Evolutionary conservation across 345 rosid species (phyloP), one percentile per base, ranked within the genome.

Genomic region (Laguncularia racemosa): DNA sequence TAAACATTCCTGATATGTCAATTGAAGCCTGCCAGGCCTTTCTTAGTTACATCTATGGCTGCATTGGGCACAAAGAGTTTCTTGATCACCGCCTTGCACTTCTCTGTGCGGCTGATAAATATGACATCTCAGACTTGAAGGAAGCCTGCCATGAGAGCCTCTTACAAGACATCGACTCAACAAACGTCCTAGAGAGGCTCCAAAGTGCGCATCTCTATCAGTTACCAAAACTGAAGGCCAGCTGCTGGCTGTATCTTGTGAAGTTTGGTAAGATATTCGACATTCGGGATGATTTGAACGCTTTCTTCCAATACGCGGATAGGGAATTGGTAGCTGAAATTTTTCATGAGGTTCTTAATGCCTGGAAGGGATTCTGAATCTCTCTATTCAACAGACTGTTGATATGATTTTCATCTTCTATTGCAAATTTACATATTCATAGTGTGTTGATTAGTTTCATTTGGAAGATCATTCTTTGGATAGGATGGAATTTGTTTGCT

Each of bases 231-330:
- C 78, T 92, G 68, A 92, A 87, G 81, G 59, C 64, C 52, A 68
- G 88, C 74, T 89, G 99, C 75, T 53, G 85, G 96, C 64, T 55
- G 68, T 93, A 89, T 76, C 97, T 89, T 20, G 91, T 89, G 84
- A 93, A 78, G 83, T 93, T 93, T 61, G 91, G 96, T 51, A 89
- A 89, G 77, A 85, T 93, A 74, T 87, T 60, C 23, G 99, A 93
- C 61, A 89, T 93, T 44, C 78, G 68, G 11, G 95, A 86, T n/a
- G 97, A 93, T 53, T 80, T 93, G 63, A 83, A 67, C 23, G 59
- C 71, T 23, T 93, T 89, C 77, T 58, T 93, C 84, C 89, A 71
- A 56, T 71, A 64, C 50, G 95, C 95, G 3, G 96, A 93, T 33
- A 75, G 95, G 74, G 97, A 89, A 23, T 71, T 93, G 54, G 71